Conservation (phyloP, 352 stramenopile species). For the Saprolegnia diclina region DNA sequence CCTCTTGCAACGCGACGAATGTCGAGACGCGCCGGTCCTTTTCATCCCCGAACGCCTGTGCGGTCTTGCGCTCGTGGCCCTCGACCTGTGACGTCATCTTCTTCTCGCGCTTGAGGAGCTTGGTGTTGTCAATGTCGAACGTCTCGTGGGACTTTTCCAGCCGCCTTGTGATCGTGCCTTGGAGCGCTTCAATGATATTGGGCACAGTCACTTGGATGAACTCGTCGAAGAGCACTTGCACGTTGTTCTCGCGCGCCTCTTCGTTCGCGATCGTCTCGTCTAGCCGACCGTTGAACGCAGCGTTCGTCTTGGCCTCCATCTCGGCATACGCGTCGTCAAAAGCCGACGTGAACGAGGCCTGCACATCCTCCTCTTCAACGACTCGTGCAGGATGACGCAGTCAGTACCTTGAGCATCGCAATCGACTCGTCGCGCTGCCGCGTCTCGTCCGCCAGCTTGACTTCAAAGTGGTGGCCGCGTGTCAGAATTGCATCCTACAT, state of each 20-base stretch:
- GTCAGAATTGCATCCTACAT: constrained; percentile 70
- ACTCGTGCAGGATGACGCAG: constrained; percentile 1
- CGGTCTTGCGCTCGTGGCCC: constrained; percentile 53
- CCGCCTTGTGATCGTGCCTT: constrained; percentile 81
- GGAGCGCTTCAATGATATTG: constrained; percentile 81
- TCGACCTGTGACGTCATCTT: constrained; percentile 73
- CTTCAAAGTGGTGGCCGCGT: constrained; percentile 47
- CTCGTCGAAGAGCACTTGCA: constrained; percentile 40
- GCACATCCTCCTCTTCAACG: neutral
- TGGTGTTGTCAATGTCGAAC: constrained; percentile 91
- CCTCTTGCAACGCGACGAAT: constrained; percentile 58
- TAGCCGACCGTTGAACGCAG: constrained; percentile 20
- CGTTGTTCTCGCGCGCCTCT: constrained; percentile 5
- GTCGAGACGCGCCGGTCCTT: constrained; percentile 46
- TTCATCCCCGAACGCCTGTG: constrained; percentile 64
- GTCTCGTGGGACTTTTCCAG: constrained; percentile 87
- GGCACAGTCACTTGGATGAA: constrained; percentile 86
- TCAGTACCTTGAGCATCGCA: constrained; percentile 29
- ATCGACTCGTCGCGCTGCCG: constrained; percentile 55
- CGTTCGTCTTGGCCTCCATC: constrained; percentile 28
- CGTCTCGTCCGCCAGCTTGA: constrained; percentile 44
- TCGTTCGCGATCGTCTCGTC: constrained; percentile 24
- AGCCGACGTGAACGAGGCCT: constrained; percentile 24
- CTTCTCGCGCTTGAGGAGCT: constrained; percentile 86
- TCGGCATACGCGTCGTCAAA: constrained; percentile 30